Base-by-base conservation (phyloP, 345 rosid genomes). In the Boechera retrofracta region DNA sequence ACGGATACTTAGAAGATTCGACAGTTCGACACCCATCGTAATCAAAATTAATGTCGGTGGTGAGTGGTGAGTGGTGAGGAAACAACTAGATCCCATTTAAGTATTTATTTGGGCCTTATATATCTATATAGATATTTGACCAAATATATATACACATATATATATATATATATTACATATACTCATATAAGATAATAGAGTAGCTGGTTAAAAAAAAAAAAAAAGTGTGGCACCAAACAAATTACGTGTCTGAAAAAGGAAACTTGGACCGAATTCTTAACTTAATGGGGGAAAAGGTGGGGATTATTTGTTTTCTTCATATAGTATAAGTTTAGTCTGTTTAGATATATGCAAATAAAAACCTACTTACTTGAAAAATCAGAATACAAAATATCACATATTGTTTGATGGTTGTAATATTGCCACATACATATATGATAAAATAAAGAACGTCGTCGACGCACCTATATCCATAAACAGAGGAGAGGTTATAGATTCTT, bases 181-280 rank as follows among this genome's bases (percentile, higher is more conserved):
- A n/a, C 21, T 36, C 36, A 38, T 36, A 12, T 13, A 36, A 18
- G 28, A 15, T 33, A 33, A 12, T 58, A 33, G 28, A 49, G 29
- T 60, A 60, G 41, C 10, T 64, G 31, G 4, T 39, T 11, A 29
- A 6, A 42, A 32, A 51, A n/a, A 16, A 29, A 42, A 32, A 51
- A n/a, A 10, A 31, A 18, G 6, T 54, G 31, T 16, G 10, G 26
- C 24, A 74, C 38, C 48, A 54, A 65, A 74, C 35, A 55, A 55
- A 64, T 64, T 55, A 44, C 16, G 71, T 63, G 47, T 18, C 71
- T 64, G 6, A 65, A 64, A 74, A 64, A 55, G 65, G 64, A 74
- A 74, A 54, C 12, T 64, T 53, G n/a, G 24, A 73, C 63, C 7
- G 10, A 53, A 10, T 64, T 32, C 35, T 39, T 41, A n/a, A 39